Base-by-base conservation (phyloP, 148 eudicot genomes). In the Pouteria glomerata region DNA sequence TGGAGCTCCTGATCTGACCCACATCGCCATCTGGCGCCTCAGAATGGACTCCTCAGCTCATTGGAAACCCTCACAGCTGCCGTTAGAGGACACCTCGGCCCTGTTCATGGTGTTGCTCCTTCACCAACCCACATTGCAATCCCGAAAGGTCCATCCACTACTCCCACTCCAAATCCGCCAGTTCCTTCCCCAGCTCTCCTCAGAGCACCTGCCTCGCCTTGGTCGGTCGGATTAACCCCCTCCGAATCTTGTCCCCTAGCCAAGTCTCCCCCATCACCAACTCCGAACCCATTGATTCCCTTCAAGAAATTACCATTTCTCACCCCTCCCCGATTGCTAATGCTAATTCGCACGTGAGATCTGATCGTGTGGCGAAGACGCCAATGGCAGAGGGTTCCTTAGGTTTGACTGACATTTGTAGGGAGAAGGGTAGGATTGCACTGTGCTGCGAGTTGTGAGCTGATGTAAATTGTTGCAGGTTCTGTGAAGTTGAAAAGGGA, bases 201-300 rank as follows among this genome's bases (percentile, higher is more conserved):
- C 86, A 83, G 75, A 82, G 77, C 76, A 69, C 79, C 60, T 79
- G 85, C 45, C 57, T 78, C 24, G 72, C 76, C 19, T 47, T 88
- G 3, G 89, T 85, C 41, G 84, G 87, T 59, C 82, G 87, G 51
- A 85, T 85, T 44, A 87, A 81, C 74, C 82, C 83, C 11, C 86
- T 89, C 7, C 82, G 92, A 84, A 93, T 93, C 81, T 88, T 93
- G 68, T 90, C 96, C 6, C 98, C 98, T 24, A 96, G 98, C 8
- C 86, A 94, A 64, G 96, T 90, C 57, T 93, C 98, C 6, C 98
- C 98, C 1, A 88, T 93, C n/a, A n/a, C n/a, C 42, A 86, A 87
- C 56, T 73, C 86, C 24, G 86, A 82, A 51, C 78, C 81, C 45
- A 64, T 41, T 64, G 77, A 61, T 4, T 44, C 74, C 16, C 42